phyloP scores from a whole-genome alignment of 2,329 filamentous ascomycete species.

The Metarhizium brunneum region DNA sequence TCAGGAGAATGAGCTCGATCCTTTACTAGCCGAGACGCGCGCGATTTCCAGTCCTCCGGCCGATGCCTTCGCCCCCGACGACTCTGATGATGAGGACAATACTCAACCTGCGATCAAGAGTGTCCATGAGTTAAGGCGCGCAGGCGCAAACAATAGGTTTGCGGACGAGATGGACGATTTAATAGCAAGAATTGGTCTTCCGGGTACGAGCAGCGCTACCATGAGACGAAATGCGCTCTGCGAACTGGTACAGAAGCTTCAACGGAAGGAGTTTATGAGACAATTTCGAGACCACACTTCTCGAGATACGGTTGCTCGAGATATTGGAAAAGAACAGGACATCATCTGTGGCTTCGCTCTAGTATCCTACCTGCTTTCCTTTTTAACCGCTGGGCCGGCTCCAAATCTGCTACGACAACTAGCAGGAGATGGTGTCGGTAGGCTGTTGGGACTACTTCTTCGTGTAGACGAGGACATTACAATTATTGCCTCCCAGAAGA shows the following conservation, averaged over 20 bases:
- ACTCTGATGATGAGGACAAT: slow-evolving; percentile 30
- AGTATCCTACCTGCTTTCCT: slow-evolving; percentile 50
- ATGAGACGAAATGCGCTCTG: slow-evolving; percentile 49
- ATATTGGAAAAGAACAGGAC: slow-evolving; percentile 51
- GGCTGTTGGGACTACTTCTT: slow-evolving; percentile 48
- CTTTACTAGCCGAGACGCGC: slow-evolving; percentile 10
- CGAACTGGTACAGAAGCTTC: slow-evolving; percentile 50
- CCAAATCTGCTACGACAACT: slow-evolving; percentile 50
- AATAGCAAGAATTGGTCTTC: slow-evolving; percentile 48
- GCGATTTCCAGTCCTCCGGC: slow-evolving; percentile 14
- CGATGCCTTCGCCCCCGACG: slow-evolving; percentile 17
- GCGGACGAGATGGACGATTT: slow-evolving; percentile 58
- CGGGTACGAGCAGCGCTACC: slow-evolving; percentile 35
- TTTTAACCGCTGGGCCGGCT: slow-evolving; percentile 52
- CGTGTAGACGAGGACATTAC: slow-evolving; percentile 43
- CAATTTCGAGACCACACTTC: slow-evolving; percentile 69
- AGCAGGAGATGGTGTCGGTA: slow-evolving; percentile 41
- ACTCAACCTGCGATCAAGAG: slow-evolving; percentile 46
- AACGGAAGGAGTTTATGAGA: slow-evolving; percentile 52
- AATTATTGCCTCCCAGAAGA: slow-evolving; percentile 53
- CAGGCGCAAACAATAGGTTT: slow-evolving; percentile 57
- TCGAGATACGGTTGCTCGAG: slow-evolving; percentile 57
- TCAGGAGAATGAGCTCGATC: slow-evolving; percentile 12
- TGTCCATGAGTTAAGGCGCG: slow-evolving; percentile 56
- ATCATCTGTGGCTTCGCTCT: slow-evolving; percentile 53